Conservation (phyloP, 352 stramenopile species). For the Phytophthora crassamura region DNA sequence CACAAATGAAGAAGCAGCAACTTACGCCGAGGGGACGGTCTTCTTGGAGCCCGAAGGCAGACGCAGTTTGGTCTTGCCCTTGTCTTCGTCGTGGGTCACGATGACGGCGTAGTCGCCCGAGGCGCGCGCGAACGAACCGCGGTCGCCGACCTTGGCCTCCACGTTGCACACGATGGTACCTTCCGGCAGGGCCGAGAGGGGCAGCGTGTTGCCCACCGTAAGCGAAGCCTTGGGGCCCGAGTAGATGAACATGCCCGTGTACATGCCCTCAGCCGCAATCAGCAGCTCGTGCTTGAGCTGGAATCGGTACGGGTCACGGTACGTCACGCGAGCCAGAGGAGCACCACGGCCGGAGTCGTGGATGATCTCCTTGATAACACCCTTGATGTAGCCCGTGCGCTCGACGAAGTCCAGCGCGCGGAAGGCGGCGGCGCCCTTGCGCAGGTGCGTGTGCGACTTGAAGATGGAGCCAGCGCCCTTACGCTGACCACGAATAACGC, state of each 20-base stretch:
- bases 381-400: constrained; percentile 98
- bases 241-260: constrained; percentile 99
- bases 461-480: constrained; percentile 89
- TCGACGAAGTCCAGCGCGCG: constrained; percentile 92
- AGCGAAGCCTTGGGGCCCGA: constrained; percentile 96
- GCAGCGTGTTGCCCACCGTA: constrained; percentile 98
- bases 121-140: constrained; percentile 95
- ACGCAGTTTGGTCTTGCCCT: constrained; percentile 96
- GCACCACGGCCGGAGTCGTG: constrained; percentile 98
- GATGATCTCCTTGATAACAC: constrained; percentile 99
- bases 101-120: constrained; percentile 99
- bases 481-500: constrained; percentile 90
- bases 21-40: constrained; percentile 93
- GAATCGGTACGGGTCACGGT: constrained; percentile 93
- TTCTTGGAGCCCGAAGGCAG: constrained; percentile 98
- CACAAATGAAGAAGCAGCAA: constrained; percentile 44
- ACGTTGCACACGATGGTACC: constrained; percentile 99
- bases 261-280: constrained; percentile 98
- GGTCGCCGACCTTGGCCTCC: constrained; percentile 96
- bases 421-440: constrained; percentile 79
- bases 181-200: constrained; percentile 95
- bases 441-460: constrained; percentile 84
- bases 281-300: constrained; percentile 96
- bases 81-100: constrained; percentile 99
- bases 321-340: constrained; percentile 95